Evolutionary conservation across 768 basidiomycete species (phyloP).

Genomic region (Coprinopsis sp.): DNA sequence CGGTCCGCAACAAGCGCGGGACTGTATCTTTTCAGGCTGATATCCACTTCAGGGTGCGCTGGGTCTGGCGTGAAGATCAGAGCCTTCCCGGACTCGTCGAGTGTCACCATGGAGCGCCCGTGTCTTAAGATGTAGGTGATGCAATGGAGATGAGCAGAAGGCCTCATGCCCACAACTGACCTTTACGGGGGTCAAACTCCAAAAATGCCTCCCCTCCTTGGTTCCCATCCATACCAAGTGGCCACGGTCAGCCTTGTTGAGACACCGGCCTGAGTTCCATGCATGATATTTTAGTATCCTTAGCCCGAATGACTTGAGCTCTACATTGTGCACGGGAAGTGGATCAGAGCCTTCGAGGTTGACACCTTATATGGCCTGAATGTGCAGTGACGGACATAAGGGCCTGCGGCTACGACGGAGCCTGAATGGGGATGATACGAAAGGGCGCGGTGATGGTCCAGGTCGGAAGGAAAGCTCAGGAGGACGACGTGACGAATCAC

Average conservation of each 20-base stretch:
- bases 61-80: conserved; percentile 61
- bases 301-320: conserved; percentile 60
- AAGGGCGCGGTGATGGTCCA: conserved; percentile 44
- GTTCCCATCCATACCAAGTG: conserved; percentile 81
- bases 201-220: conserved; percentile 83
- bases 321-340: conserved; percentile 46
- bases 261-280: conserved; percentile 70
- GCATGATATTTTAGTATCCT: conserved; percentile 67
- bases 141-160: conserved; percentile 57
- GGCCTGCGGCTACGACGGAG: conserved; percentile 51
- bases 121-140: conserved; percentile 75
- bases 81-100: conserved; percentile 85
- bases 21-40: conserved; percentile 43
- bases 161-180: conserved; percentile 50
- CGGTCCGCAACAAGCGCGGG: conserved; percentile 60
- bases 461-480: conserved; percentile 38
- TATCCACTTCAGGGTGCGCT: conserved; percentile 31
- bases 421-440: conserved; percentile 57
- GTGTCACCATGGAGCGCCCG: conserved; percentile 63
- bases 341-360: conserved; percentile 46
- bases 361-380: conserved; percentile 57
- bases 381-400: conserved; percentile 54
- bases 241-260: conserved; percentile 45
- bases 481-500: conserved; percentile 56
- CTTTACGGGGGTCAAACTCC: conserved; percentile 73